Evolutionary conservation across 192 early-diverging fungal species (phyloP).

Genomic region (Coemansia sp.): DNA sequence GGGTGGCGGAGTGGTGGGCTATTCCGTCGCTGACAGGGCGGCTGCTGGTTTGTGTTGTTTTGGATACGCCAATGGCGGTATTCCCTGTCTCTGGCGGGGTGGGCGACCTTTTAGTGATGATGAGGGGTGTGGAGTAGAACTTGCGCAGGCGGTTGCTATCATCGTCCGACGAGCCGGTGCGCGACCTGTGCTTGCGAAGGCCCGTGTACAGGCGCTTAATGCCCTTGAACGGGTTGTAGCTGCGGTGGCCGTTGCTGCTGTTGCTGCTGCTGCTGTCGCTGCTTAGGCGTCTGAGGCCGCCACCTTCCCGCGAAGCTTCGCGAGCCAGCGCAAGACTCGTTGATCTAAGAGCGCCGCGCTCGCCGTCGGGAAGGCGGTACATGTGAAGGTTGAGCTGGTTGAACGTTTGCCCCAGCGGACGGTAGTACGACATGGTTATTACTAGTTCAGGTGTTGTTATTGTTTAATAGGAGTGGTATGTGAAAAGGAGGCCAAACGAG

Average conservation of each 20-base stretch:
- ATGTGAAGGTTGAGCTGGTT: conserved; percentile 55
- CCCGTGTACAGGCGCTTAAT: conserved; percentile 49
- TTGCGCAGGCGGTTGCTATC: conserved; percentile 38
- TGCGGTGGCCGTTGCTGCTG: conserved; percentile 2
- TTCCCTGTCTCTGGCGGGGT: background rate
- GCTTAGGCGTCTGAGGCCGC: conserved; percentile 19
- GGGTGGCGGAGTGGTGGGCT: conserved; percentile 2
- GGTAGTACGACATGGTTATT: conserved; percentile 39
- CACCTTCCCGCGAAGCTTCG: conserved; percentile 39
- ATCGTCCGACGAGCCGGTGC: conserved; percentile 12
- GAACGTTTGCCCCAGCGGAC: conserved; percentile 54
- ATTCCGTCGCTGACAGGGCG: conserved; percentile 32
- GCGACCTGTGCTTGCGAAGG: conserved; percentile 38
- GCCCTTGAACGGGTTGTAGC: conserved; percentile 50
- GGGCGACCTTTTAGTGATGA: background rate
- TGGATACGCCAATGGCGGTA: conserved; percentile 14
- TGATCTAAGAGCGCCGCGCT: conserved; percentile 49
- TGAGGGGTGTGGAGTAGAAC: conserved; percentile 45
- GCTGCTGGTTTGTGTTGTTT: conserved; percentile 16
- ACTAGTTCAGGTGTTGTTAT: background rate
- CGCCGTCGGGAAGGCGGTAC: conserved; percentile 53
- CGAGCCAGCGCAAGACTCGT: conserved; percentile 49
- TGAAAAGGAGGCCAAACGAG: background rate
- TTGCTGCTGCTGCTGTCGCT: conserved; percentile 19
- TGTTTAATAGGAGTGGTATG: background rate